Percentiles rank a stretch among this genome's conserved stretches.
phyloP scores from a whole-genome alignment of 345 rosid genomes.

The Viola odorata region DNA sequence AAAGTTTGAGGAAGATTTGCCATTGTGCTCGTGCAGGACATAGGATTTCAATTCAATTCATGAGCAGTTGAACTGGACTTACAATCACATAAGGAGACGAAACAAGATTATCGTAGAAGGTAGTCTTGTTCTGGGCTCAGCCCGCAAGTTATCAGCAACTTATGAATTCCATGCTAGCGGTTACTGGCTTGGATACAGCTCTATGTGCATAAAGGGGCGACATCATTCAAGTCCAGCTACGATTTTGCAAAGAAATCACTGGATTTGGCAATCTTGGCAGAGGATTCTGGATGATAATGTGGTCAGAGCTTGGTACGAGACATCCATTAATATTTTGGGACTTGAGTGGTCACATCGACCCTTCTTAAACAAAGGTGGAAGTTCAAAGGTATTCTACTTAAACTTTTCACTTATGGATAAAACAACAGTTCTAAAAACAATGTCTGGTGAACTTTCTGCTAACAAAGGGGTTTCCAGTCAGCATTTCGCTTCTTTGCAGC shows the following conservation, averaged over 20 bases:
- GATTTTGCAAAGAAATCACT: constrained; percentile 68
- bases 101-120: constrained; percentile 66
- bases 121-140: constrained; percentile 44
- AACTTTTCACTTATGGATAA: too few relatives aligned
- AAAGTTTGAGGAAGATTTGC: neutral
- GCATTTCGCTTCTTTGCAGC: too few relatives aligned
- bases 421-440: too few relatives aligned
- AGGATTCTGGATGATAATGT: constrained; percentile 51
- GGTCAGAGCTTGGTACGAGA: constrained; percentile 70
- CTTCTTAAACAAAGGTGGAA: too few relatives aligned
- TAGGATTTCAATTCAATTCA: constrained; percentile 83
- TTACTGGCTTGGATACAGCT: constrained; percentile 75
- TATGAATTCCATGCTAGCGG: constrained; percentile 58
- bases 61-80: constrained; percentile 72
- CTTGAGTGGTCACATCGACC: constrained; percentile 53
- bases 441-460: too few relatives aligned
- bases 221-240: constrained; percentile 72
- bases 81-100: constrained; percentile 59
- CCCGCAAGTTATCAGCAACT: constrained; percentile 71
- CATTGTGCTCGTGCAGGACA: constrained; percentile 44
- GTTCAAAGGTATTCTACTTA: too few relatives aligned
- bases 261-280: constrained; percentile 65
- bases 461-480: too few relatives aligned
- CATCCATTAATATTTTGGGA: constrained; percentile 52
- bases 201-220: constrained; percentile 47